Percentiles rank a stretch among this genome's conserved stretches.
Conservation (phyloP, 2,329 filamentous ascomycete species). For the Rhynchosporium agropyri region DNA sequence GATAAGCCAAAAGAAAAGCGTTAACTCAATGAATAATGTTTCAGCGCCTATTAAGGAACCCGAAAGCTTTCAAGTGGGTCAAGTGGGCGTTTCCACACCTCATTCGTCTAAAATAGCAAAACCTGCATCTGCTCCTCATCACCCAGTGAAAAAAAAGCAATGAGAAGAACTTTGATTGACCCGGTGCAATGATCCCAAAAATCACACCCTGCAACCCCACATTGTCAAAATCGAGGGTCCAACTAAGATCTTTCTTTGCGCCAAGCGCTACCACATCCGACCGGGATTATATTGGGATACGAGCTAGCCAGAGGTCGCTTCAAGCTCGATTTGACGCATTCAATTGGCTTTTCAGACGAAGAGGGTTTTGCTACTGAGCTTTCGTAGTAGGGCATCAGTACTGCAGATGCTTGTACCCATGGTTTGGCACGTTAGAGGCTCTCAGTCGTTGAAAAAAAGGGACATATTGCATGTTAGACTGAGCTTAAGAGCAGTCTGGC, state of each 20-base stretch:
- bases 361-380: too few relatives aligned
- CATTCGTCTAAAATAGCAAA: constrained; percentile 3
- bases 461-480: neutral
- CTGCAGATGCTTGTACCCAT: too few relatives aligned
- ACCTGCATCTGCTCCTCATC: constrained; percentile 2
- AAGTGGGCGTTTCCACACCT: too few relatives aligned
- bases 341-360: neutral
- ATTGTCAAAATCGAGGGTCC: neutral
- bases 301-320: neutral
- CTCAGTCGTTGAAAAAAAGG: neutral
- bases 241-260: neutral
- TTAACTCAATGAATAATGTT: too few relatives aligned
- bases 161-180: neutral
- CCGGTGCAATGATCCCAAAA: constrained; percentile 10
- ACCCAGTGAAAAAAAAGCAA: neutral
- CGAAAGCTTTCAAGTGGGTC: too few relatives aligned
- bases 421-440: neutral
- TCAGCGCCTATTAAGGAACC: too few relatives aligned
- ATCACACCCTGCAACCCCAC: constrained; percentile 7
- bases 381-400: too few relatives aligned
- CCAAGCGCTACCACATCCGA: constrained; percentile 13
- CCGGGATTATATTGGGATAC: neutral
- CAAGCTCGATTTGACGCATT: too few relatives aligned
- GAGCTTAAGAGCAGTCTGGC: neutral
- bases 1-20: neutral